phyloP scores from a whole-genome alignment of 208 protist species.

The Trypanosomatidae sp. region DNA sequence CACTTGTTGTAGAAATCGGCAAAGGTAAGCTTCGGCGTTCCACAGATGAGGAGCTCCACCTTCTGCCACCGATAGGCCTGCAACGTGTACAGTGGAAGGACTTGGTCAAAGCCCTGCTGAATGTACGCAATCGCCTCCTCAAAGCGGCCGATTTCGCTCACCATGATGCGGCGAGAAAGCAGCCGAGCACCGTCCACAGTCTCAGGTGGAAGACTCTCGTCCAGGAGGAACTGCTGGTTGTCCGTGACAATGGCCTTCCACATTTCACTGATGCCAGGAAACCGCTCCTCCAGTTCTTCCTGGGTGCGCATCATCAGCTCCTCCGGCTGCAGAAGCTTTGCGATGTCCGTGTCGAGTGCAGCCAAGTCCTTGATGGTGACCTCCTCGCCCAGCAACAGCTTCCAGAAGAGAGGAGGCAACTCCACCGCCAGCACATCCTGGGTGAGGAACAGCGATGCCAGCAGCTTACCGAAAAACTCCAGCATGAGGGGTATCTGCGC shows the following conservation, averaged over 20 bases:
- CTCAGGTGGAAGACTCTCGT: constrained; percentile 46
- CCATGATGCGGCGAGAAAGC: constrained; percentile 63
- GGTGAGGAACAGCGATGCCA: constrained; percentile 92
- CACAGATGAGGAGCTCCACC: constrained; percentile 82
- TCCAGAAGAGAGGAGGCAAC: constrained; percentile 94
- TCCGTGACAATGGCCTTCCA: constrained; percentile 48
- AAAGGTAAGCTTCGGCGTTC: constrained; percentile 74
- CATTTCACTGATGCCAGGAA: constrained; percentile 62
- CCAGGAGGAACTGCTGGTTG: constrained; percentile 41
- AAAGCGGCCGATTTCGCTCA: constrained; percentile 68
- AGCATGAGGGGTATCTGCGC: constrained; percentile 87
- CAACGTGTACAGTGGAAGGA: constrained; percentile 83
- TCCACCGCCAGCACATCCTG: constrained; percentile 90
- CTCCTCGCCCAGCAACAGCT: constrained; percentile 81
- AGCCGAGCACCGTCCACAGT: constrained; percentile 46
- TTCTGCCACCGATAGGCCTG: constrained; percentile 87
- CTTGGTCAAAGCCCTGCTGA: constrained; percentile 73
- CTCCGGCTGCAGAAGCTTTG: constrained; percentile 50
- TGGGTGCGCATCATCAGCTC: constrained; percentile 59
- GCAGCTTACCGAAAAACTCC: constrained; percentile 93
- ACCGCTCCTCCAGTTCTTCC: constrained; percentile 84
- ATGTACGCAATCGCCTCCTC: constrained; percentile 69
- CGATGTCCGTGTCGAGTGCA: constrained; percentile 64
- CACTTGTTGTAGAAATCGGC: constrained; percentile 74
- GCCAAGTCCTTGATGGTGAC: constrained; percentile 51